A percentile compares a stretch with the other conserved stretches of the same genome.
phyloP scores from a whole-genome alignment of 1,139 yeast species.

The Citeromyces hawaiiensis region DNA sequence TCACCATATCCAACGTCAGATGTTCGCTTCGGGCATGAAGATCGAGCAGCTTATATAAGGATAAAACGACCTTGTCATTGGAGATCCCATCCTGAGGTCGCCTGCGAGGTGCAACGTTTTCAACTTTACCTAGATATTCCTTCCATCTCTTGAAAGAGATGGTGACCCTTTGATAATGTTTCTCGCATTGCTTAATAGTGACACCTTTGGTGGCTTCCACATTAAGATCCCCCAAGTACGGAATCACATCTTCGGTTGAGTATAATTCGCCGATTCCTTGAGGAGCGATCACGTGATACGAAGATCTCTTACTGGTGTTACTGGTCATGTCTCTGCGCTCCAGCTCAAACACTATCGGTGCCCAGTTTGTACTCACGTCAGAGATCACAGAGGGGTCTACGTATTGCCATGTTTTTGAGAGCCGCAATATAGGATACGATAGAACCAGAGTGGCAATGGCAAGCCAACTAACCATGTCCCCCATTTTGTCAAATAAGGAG shows the following conservation, averaged over 20 bases:
- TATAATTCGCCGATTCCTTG: constrained; percentile 74
- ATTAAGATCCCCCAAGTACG: constrained; percentile 79
- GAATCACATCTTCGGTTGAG: constrained; percentile 69
- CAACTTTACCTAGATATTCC: constrained; percentile 34
- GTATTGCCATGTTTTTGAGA: constrained; percentile 63
- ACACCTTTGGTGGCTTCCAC: constrained; percentile 24
- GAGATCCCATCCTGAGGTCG: constrained; percentile 15
- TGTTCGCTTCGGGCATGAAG: constrained; percentile 19
- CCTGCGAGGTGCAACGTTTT: not conserved
- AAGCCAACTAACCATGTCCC: constrained; percentile 93
- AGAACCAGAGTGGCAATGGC: constrained; percentile 80
- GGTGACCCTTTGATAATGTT: constrained; percentile 53
- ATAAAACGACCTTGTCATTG: constrained; percentile 9
- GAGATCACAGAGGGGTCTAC: constrained; percentile 52
- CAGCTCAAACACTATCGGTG: constrained; percentile 82
- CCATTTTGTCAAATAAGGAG: constrained; percentile 59
- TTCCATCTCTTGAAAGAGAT: constrained; percentile 79
- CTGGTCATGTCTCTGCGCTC: constrained; percentile 61
- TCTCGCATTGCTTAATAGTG: constrained; percentile 45
- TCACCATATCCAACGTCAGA: constrained; percentile 16
- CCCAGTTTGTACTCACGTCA: constrained; percentile 74
- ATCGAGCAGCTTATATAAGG: constrained; percentile 19
- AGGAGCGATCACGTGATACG: constrained; percentile 73
- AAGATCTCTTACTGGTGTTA: constrained; percentile 26
- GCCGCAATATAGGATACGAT: constrained; percentile 69